Evolutionary conservation across 352 stramenopile genomes (phyloP).

Genomic region (Pythium grandisporangium): DNA sequence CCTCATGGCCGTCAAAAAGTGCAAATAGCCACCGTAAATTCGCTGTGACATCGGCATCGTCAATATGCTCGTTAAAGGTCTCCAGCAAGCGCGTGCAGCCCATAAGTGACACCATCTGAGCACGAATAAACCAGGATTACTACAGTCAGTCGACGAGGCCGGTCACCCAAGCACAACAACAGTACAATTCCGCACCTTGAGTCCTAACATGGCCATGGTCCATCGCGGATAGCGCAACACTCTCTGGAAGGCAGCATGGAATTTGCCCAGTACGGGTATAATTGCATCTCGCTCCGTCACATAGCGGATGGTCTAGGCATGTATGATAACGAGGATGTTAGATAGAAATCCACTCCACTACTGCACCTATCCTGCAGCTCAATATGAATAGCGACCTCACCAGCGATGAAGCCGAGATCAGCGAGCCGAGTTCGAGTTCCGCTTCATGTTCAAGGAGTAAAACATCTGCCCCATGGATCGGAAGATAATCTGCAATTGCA

Average conservation of each 20-base stretch:
- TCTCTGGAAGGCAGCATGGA: slow-evolving; percentile 32
- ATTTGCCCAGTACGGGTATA: slow-evolving; percentile 36
- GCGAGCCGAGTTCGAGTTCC: slow-evolving; percentile 59
- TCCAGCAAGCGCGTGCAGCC: slow-evolving; percentile 51
- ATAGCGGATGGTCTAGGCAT: slow-evolving; percentile 53
- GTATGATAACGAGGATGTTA: background rate
- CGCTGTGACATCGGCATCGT: slow-evolving; percentile 19
- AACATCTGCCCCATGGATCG: background rate
- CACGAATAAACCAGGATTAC: too few species aligned
- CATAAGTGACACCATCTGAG: slow-evolving; percentile 64
- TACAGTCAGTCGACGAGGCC: too few species aligned
- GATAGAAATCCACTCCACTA: too few species aligned
- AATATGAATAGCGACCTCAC: slow-evolving; percentile 7
- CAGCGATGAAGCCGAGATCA: slow-evolving; percentile 55
- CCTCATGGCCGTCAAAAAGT: slow-evolving; percentile 27
- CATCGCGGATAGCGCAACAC: slow-evolving; percentile 48
- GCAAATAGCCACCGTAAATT: slow-evolving; percentile 45
- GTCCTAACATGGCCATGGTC: slow-evolving; percentile 23
- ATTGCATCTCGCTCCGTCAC: slow-evolving; percentile 63
- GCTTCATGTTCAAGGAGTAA: slow-evolving; percentile 27
- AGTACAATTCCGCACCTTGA: too few species aligned
- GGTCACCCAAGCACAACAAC: too few species aligned
- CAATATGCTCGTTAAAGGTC: slow-evolving; percentile 41
- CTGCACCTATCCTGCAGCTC: too few species aligned
- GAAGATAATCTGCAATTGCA: slow-evolving; percentile 25